Evolutionary conservation across 768 basidiomycete genomes (phyloP), one percentile per base, ranked within the genome.

Genomic region (Megacollybia marginata): DNA sequence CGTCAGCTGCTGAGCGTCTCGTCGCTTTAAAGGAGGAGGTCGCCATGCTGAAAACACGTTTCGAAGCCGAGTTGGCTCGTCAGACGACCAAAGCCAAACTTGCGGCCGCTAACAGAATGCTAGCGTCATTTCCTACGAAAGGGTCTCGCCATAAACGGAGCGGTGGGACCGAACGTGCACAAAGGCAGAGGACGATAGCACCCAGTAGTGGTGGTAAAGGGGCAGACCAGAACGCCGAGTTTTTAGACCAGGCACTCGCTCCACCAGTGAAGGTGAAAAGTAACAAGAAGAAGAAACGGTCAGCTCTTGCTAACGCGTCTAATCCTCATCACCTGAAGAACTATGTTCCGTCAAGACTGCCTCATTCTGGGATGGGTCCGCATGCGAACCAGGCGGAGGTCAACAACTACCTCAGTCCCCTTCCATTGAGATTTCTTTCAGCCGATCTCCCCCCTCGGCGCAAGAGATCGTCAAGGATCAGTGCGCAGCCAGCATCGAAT

Each of bases 251-350:
- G 13, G 38, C 15, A 40, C 38, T 40, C 5, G 66, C 54, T 57
- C 65, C 23, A 6, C 23, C 44, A 58, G 50, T 33, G 35, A 72
- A 69, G 57, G 52, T 63, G 44, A 64, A 66, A 52, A 62, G 57
- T 34, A 61, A 65, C 20, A 93, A 92, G 78, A 94, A 94, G 79
- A 97, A 96, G 82, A 97, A 96, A 69, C 79, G 92, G 45, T 85
- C 86, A 45, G 86, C 86, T 5, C 73, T 92, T 32, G 92, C 92
- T 42, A 95, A 96, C 63, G 92, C 91, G 42, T 88, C 89, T 47
- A 96, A 98, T 62, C 93, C 92, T 3, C 95, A 98, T 67, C 94
- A 96, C 69, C 75, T 94, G 51, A 77, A 87, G 61, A 97, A 97
- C 70, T 98, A 93, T 68, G 81, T 93, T 42, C 90, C 92, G 13